phyloP scores from a whole-genome alignment of 2,329 filamentous ascomycete genomes.

The Xylaria sp. region DNA sequence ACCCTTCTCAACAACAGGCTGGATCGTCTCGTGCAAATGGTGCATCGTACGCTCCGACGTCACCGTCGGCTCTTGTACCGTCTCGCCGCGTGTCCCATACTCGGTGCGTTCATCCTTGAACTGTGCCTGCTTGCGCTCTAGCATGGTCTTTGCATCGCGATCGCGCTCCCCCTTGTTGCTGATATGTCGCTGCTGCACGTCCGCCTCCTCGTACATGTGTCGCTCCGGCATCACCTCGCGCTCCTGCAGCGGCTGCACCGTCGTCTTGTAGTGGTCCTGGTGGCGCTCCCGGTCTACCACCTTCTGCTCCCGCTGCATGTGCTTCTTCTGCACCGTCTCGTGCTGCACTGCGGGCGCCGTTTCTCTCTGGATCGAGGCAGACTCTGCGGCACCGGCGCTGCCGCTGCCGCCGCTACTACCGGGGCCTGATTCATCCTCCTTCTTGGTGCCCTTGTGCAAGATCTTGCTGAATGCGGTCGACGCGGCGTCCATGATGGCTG shows the following conservation, averaged over 20 bases:
- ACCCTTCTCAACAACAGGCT: slow-evolving; percentile 37
- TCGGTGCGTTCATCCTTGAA: slow-evolving; percentile 25
- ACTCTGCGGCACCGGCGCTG: slow-evolving; percentile 1
- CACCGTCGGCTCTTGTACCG: slow-evolving; percentile 24
- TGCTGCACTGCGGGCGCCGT: slow-evolving; percentile 33
- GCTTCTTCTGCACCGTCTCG: slow-evolving; percentile 31
- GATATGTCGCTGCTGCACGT: slow-evolving; percentile 13
- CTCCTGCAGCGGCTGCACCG: slow-evolving; percentile 35
- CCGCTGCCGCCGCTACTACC: neutral
- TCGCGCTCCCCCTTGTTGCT: slow-evolving; percentile 10
- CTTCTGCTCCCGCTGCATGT: slow-evolving; percentile 33
- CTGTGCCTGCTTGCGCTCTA: slow-evolving; percentile 14
- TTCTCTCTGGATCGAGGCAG: slow-evolving; percentile 6
- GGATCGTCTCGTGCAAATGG: slow-evolving; percentile 38
- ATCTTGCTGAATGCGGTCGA: slow-evolving; percentile 34
- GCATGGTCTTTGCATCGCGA: neutral
- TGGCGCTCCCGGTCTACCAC: slow-evolving; percentile 32
- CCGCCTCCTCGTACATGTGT: slow-evolving; percentile 28
- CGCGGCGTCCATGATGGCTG: slow-evolving; percentile 31
- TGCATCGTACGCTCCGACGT: slow-evolving; percentile 34
- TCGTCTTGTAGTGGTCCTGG: slow-evolving; percentile 39
- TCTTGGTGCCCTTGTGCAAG: slow-evolving; percentile 8
- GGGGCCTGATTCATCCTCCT: neutral
- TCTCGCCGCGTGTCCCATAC: neutral
- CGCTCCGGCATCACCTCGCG: slow-evolving; percentile 29